Conservation (phyloP, 177 flowering plant species). For the Telopea speciosissima region DNA sequence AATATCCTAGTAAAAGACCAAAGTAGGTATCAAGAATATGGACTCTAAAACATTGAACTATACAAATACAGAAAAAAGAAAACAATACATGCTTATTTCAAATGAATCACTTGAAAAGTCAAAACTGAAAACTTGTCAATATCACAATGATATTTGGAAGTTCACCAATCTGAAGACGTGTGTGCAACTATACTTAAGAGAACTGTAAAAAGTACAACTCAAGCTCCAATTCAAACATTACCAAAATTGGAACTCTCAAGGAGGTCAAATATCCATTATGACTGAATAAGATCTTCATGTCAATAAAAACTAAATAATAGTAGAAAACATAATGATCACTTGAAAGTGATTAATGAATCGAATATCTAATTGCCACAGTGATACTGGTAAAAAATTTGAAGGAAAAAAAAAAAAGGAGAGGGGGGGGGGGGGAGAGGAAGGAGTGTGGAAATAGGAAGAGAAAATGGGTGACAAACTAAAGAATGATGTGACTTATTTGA, state of each 20-base stretch:
- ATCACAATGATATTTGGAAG: neutral
- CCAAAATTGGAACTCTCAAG: neutral
- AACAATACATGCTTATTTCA: neutral
- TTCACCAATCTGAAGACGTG: neutral
- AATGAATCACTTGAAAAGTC: neutral
- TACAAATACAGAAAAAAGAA: slow-evolving; percentile 1
- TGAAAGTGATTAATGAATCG: too few relatives aligned
- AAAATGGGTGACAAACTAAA: too few relatives aligned
- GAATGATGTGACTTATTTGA: too few relatives aligned
- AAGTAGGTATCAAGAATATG: slow-evolving; percentile 8
- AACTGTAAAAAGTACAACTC: neutral
- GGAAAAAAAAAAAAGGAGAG: too few relatives aligned
- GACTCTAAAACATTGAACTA: neutral
- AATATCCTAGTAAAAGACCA: slow-evolving; percentile 59
- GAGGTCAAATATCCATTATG: neutral
- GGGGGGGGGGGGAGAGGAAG: too few relatives aligned
- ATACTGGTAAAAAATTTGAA: too few relatives aligned
- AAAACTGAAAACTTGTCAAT: neutral
- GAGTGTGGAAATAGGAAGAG: too few relatives aligned
- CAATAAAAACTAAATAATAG: neutral
- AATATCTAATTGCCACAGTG: too few relatives aligned
- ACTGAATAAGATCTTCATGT: neutral
- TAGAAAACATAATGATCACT: too few relatives aligned
- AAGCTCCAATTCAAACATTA: neutral
- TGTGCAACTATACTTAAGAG: neutral